These are phyloP conservation scores for Zygotorulaspora chibaensis DNA, from an alignment of 805 yeast species.

Conservation along the genomic window DNA sequence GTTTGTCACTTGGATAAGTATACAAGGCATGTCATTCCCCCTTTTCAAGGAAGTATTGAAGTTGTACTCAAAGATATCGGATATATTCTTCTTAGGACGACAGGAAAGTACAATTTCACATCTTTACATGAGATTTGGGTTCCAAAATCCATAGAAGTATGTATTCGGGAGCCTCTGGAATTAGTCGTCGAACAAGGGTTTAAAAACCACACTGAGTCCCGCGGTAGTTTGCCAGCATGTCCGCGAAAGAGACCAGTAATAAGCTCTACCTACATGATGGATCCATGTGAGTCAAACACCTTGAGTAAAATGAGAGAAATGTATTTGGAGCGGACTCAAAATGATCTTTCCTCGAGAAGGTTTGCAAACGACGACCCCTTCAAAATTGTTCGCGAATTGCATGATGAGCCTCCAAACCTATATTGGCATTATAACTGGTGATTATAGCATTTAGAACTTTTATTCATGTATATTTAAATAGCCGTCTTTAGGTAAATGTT, in stretches of 20 bases:
- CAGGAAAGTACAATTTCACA: conserved; percentile 41
- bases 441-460: not conserved
- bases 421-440: conserved; percentile 34
- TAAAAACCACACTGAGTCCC: conserved; percentile 37
- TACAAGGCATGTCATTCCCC: conserved; percentile 55
- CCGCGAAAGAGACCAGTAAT: conserved; percentile 28
- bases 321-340: conserved; percentile 26
- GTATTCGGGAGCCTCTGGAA: conserved; percentile 50
- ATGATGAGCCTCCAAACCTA: conserved; percentile 22
- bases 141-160: conserved; percentile 51
- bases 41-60: conserved; percentile 66
- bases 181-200: conserved; percentile 20
- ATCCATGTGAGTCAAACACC: conserved; percentile 18
- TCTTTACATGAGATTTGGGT: conserved; percentile 47
- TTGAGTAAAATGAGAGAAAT: conserved; percentile 25
- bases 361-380: conserved; percentile 18
- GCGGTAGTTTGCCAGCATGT: conserved; percentile 24
- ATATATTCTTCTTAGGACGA: conserved; percentile 54
- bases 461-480: not conserved
- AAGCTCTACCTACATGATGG: conserved; percentile 29
- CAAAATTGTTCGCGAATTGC: conserved; percentile 14
- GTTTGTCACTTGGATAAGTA: conserved; percentile 25
- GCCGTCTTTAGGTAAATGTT: too few relatives aligned
- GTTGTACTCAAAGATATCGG: conserved; percentile 64
- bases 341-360: conserved; percentile 22